A percentile compares a stretch with the other conserved stretches of the same genome.
phyloP scores from a whole-genome alignment of 306 rosid genomes.

The Malus sylvestris region DNA sequence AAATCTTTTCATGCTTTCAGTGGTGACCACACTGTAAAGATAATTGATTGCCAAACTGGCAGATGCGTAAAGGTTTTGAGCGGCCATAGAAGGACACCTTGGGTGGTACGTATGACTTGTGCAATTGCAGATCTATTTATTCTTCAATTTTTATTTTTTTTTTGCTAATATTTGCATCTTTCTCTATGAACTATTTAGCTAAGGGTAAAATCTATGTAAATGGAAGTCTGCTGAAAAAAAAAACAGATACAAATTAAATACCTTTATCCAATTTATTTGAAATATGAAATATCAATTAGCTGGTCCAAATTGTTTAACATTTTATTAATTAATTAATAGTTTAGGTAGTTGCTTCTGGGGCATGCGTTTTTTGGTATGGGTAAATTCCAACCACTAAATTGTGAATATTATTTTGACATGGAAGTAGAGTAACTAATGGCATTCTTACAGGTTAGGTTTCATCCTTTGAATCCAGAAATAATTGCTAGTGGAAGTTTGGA shows the following conservation, averaged over 20 bases:
- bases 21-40: slow-evolving; percentile 94
- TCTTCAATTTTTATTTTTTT: too few relatives aligned
- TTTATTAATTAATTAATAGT: background rate
- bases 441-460: slow-evolving; percentile 85
- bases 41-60: slow-evolving; percentile 82
- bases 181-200: background rate
- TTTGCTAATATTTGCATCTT: background rate
- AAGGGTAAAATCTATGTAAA: background rate
- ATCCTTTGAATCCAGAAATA: slow-evolving; percentile 70
- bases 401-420: background rate
- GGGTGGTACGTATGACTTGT: slow-evolving; percentile 78
- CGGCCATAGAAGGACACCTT: slow-evolving; percentile 94
- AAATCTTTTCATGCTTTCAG: slow-evolving; percentile 35
- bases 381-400: background rate
- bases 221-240: background rate
- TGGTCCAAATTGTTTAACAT: background rate
- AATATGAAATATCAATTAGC: background rate
- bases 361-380: background rate
- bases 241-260: background rate
- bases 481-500: slow-evolving; percentile 99
- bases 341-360: background rate
- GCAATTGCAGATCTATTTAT: background rate
- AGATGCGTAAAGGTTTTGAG: slow-evolving; percentile 70
- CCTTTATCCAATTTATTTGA: background rate
- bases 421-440: slow-evolving; percentile 5